Conservation (phyloP, 78 protist species). For the Planoprotostelium fungivorum region DNA sequence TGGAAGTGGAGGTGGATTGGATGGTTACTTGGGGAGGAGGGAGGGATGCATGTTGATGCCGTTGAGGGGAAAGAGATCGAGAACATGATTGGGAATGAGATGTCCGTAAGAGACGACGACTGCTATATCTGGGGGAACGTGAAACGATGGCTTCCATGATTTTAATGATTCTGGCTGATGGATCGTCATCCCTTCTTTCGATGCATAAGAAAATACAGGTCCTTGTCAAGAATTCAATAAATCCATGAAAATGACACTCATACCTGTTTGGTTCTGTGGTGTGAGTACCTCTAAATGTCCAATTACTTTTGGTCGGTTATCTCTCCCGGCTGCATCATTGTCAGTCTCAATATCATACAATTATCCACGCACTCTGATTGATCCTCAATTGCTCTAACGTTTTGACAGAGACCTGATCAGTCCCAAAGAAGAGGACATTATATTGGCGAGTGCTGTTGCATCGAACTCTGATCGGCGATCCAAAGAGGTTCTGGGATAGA, state of each 20-base stretch:
- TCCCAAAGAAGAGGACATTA: constrained; percentile 49
- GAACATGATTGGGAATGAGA: constrained; percentile 49
- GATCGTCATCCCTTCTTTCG: constrained; percentile 36
- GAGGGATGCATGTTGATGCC: constrained; percentile 78
- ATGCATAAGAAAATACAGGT: constrained; percentile 8
- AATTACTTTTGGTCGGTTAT: constrained; percentile 3
- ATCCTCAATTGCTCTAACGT: constrained; percentile 17
- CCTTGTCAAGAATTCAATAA: constrained; percentile 1
- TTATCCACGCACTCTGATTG: constrained; percentile 8
- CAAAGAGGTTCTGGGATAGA: too few species aligned
- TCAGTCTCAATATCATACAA: background rate
- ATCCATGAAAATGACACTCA: constrained; percentile 22
- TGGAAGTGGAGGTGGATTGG: background rate
- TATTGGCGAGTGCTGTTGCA: too few species aligned
- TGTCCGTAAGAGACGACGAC: constrained; percentile 71
- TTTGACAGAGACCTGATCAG: constrained; percentile 45
- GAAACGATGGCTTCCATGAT: background rate
- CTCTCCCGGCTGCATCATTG: background rate
- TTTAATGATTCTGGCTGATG: constrained; percentile 20
- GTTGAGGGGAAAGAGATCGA: constrained; percentile 7
- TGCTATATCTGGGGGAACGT: constrained; percentile 21
- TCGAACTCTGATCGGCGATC: too few species aligned
- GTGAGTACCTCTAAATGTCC: constrained; percentile 30
- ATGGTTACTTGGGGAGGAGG: constrained; percentile 37
- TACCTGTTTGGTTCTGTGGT: constrained; percentile 20